Percentiles rank a stretch among this genome's conserved stretches.
phyloP scores from a whole-genome alignment of 495 filamentous ascomycete genomes.

The Xylaria intraflava region DNA sequence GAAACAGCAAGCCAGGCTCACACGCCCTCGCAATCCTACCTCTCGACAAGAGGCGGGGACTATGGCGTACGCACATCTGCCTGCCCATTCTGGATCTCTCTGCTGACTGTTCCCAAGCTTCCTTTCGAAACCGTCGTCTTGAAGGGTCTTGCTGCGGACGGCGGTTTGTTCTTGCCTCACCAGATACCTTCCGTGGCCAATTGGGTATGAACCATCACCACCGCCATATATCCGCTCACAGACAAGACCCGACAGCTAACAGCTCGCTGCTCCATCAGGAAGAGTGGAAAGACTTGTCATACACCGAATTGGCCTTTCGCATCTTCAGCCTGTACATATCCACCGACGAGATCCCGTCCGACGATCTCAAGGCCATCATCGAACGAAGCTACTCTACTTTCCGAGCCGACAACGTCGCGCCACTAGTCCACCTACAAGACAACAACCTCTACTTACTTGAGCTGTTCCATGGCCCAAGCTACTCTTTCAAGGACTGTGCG shows the following conservation, averaged over 20 bases:
- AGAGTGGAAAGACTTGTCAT: constrained; percentile 69
- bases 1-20: constrained; percentile 29
- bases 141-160: constrained; percentile 83
- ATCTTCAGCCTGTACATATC: constrained; percentile 80
- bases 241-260: constrained; percentile 8
- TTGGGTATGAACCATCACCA: constrained; percentile 38
- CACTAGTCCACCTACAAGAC: constrained; percentile 61
- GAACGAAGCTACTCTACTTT: constrained; percentile 78
- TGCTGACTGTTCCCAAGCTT: constrained; percentile 46
- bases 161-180: constrained; percentile 86
- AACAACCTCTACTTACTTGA: constrained; percentile 81
- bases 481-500: constrained; percentile 73
- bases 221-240: background rate
- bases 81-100: background rate
- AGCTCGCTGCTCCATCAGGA: constrained; percentile 12
- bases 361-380: constrained; percentile 77
- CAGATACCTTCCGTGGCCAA: constrained; percentile 59
- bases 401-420: constrained; percentile 65
- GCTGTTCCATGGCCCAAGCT: constrained; percentile 97
- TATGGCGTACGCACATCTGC: constrained; percentile 55
- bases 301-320: constrained; percentile 69
- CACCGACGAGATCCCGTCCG: constrained; percentile 66
- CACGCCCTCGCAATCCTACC: constrained; percentile 66
- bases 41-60: constrained; percentile 73
- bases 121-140: constrained; percentile 88